Conservation (phyloP, 495 filamentous ascomycete species). For the Annulohypoxylon stygium region DNA sequence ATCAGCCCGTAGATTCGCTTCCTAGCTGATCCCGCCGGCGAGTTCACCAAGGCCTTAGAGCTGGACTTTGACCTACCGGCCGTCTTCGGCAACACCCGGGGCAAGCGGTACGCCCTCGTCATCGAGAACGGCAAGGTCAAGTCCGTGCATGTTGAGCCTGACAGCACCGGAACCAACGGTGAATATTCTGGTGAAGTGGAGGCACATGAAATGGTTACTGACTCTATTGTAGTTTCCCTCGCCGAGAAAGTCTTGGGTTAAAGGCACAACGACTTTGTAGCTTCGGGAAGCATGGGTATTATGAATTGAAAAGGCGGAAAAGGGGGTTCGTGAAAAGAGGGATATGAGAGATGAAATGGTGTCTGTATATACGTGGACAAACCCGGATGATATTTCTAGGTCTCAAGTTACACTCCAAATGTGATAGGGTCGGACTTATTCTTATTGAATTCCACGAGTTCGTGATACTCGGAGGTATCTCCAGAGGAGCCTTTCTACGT, state of each 20-base stretch:
- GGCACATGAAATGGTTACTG: too few species aligned
- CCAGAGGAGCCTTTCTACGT: too few species aligned
- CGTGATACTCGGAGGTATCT: not conserved
- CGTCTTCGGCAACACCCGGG: constrained; percentile 87
- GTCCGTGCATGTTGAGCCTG: constrained; percentile 84
- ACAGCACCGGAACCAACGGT: constrained; percentile 92
- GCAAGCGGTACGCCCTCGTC: constrained; percentile 89
- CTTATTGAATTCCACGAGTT: not conserved
- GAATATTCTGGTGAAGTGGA: constrained; percentile 42
- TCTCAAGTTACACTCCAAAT: too few species aligned
- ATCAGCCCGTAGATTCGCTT: constrained; percentile 73
- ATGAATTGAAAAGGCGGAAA: not conserved
- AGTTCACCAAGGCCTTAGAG: constrained; percentile 88
- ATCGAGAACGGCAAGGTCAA: constrained; percentile 83
- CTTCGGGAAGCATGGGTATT: not conserved
- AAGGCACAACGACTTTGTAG: constrained; percentile 18
- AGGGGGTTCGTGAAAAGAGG: not conserved
- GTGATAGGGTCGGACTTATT: not conserved
- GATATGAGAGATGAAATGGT: not conserved
- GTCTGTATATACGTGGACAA: constrained; percentile 1
- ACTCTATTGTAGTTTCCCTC: constrained; percentile 67
- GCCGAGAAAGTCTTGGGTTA: constrained; percentile 80
- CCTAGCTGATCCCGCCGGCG: constrained; percentile 85
- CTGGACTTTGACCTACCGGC: constrained; percentile 83
- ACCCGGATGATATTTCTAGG: not conserved